A percentile compares a stretch with the other conserved stretches of the same genome.
phyloP scores from a whole-genome alignment of 495 filamentous ascomycete species.

The Schizothecium vesticola region DNA sequence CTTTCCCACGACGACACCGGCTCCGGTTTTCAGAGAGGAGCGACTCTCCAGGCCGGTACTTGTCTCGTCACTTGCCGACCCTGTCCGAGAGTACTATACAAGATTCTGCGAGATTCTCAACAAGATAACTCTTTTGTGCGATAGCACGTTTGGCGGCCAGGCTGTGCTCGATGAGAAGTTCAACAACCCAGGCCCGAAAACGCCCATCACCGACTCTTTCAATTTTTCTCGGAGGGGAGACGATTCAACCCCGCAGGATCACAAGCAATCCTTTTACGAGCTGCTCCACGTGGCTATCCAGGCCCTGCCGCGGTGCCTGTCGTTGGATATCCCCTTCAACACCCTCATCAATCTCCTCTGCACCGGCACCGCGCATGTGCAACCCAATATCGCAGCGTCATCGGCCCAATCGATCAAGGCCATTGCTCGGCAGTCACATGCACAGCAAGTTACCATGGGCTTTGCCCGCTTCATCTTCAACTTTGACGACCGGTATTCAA shows the following conservation, averaged over 20 bases:
- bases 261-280: slow-evolving; percentile 93
- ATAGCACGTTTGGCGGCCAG: slow-evolving; percentile 94
- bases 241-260: slow-evolving; percentile 64
- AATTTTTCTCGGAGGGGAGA: slow-evolving; percentile 81
- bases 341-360: slow-evolving; percentile 92
- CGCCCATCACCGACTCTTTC: slow-evolving; percentile 89
- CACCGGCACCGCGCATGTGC: slow-evolving; percentile 93
- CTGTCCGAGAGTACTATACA: slow-evolving; percentile 74
- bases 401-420: slow-evolving; percentile 91
- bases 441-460: slow-evolving; percentile 92
- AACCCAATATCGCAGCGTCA: slow-evolving; percentile 84
- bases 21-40: slow-evolving; percentile 41
- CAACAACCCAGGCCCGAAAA: slow-evolving; percentile 77
- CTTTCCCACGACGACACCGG: slow-evolving; percentile 24
- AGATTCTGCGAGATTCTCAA: slow-evolving; percentile 92
- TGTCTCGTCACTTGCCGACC: slow-evolving; percentile 64
- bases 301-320: slow-evolving; percentile 86
- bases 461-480: slow-evolving; percentile 97
- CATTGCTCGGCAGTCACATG: slow-evolving; percentile 87
- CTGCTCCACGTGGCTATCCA: slow-evolving; percentile 93
- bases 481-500: slow-evolving; percentile 93
- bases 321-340: slow-evolving; percentile 85
- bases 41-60: slow-evolving; percentile 70
- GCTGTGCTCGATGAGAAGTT: slow-evolving; percentile 94
- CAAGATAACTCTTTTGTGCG: slow-evolving; percentile 91